Conservation (phyloP, 202 grass and related monocot genomes). For the Digitaria exilis region DNA sequence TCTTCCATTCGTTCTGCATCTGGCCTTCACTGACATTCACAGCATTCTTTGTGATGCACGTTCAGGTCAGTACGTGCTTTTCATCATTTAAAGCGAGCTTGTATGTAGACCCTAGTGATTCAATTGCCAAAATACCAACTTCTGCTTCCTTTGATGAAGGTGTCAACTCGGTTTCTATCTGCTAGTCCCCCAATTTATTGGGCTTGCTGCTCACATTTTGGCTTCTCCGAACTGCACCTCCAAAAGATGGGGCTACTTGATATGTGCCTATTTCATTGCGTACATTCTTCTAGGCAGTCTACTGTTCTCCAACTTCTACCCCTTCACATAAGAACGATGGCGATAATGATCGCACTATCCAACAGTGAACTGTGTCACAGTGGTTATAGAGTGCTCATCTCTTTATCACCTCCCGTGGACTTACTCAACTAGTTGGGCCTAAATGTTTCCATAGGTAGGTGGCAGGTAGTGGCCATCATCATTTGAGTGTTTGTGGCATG, state of each 20-base stretch:
- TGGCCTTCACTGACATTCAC: slow-evolving; percentile 78
- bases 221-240: slow-evolving; percentile 34
- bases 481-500: too few relatives aligned
- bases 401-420: too few relatives aligned
- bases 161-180: slow-evolving; percentile 80
- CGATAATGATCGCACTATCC: not conserved
- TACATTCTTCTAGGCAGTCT: slow-evolving; percentile 87
- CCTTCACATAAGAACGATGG: slow-evolving; percentile 64
- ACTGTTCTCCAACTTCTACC: slow-evolving; percentile 94
- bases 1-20: slow-evolving; percentile 87
- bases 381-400: not conserved
- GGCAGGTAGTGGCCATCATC: too few relatives aligned
- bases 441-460: too few relatives aligned
- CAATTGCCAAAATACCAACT: not conserved
- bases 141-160: slow-evolving; percentile 37
- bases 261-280: slow-evolving; percentile 70
- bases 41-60: slow-evolving; percentile 89
- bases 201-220: slow-evolving; percentile 64
- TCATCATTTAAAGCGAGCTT: not conserved
- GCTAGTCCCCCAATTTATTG: slow-evolving; percentile 85
- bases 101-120: not conserved
- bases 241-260: slow-evolving; percentile 73
- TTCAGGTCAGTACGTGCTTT: slow-evolving; percentile 63
- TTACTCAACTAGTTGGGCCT: not conserved
- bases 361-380: not conserved